Percentiles rank a stretch among this genome's conserved stretches.
These are phyloP conservation scores for Tilletia indica DNA, from an alignment of 1,284 basidiomycete species.

Conservation along the genomic window DNA sequence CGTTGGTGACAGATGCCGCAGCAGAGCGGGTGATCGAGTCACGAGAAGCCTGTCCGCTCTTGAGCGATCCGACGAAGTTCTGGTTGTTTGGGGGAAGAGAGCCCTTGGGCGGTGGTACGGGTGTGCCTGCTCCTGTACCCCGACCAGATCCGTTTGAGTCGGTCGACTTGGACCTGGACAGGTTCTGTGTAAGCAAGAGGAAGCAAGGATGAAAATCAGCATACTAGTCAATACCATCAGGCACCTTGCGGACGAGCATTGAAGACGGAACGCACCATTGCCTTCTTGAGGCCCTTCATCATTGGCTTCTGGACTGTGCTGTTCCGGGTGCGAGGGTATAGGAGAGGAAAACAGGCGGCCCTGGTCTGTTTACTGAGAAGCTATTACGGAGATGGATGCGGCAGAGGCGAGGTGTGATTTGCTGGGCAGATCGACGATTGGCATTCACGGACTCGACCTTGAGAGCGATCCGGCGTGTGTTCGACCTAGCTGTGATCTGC, in stretches of 20 bases:
- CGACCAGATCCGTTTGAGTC: slow-evolving; percentile 35
- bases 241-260: background rate
- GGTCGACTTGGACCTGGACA: slow-evolving; percentile 48
- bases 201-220: background rate
- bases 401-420: no score
- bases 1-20: slow-evolving; percentile 26
- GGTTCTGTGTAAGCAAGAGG: slow-evolving; percentile 34
- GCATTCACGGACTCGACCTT: no score
- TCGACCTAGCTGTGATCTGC: no score
- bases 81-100: slow-evolving; percentile 38
- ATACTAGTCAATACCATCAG: background rate
- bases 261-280: slow-evolving; percentile 46
- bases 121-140: slow-evolving; percentile 35
- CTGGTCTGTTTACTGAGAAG: no score
- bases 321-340: background rate
- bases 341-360: no score
- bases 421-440: no score
- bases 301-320: slow-evolving; percentile 3
- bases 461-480: no score
- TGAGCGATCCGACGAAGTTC: slow-evolving; percentile 43
- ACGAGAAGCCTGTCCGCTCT: slow-evolving; percentile 26
- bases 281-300: slow-evolving; percentile 56
- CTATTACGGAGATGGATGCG: no score
- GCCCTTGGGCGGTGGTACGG: slow-evolving; percentile 46
- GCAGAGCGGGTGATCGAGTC: slow-evolving; percentile 39